Conservation (phyloP, 805 yeast species). For the Teunomyces aglyptinius region DNA sequence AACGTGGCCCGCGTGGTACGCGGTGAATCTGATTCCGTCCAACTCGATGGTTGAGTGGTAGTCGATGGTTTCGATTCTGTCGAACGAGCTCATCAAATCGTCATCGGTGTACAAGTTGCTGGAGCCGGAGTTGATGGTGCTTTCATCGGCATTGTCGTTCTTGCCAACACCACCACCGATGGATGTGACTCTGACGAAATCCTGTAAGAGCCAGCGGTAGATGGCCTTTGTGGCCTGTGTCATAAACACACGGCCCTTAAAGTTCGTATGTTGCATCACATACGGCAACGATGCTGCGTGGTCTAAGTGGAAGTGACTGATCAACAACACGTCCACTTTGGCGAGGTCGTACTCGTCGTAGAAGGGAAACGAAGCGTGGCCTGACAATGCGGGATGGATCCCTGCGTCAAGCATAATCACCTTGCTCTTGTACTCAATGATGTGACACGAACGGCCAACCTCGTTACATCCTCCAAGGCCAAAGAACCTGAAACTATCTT, state of each 20-base stretch:
- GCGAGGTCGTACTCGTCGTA: conserved; percentile 93
- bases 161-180: conserved; percentile 53
- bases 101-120: conserved; percentile 80
- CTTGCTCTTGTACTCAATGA: conserved; percentile 87
- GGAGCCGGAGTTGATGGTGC: conserved; percentile 17
- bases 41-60: conserved; percentile 94
- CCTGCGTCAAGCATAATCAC: conserved; percentile 98
- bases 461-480: conserved; percentile 98
- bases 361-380: conserved; percentile 88
- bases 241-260: conserved; percentile 96
- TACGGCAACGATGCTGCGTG: conserved; percentile 98
- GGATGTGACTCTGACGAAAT: conserved; percentile 87
- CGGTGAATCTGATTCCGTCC: conserved; percentile 93
- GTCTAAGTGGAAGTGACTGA: conserved; percentile 94
- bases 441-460: conserved; percentile 95
- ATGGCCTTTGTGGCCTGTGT: conserved; percentile 99
- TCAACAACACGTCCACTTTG: conserved; percentile 78
- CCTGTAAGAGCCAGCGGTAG: conserved; percentile 91
- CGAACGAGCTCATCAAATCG: conserved; percentile 84
- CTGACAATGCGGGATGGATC: conserved; percentile 92
- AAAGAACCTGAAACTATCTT: conserved; percentile 59
- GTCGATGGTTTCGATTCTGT: conserved; percentile 88
- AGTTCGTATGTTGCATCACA: conserved; percentile 95
- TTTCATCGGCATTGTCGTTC: conserved; percentile 19
- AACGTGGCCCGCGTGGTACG: conserved; percentile 99